Base-by-base conservation (phyloP, 2,329 filamentous ascomycete species). In the Trichoderma semiorbis region DNA sequence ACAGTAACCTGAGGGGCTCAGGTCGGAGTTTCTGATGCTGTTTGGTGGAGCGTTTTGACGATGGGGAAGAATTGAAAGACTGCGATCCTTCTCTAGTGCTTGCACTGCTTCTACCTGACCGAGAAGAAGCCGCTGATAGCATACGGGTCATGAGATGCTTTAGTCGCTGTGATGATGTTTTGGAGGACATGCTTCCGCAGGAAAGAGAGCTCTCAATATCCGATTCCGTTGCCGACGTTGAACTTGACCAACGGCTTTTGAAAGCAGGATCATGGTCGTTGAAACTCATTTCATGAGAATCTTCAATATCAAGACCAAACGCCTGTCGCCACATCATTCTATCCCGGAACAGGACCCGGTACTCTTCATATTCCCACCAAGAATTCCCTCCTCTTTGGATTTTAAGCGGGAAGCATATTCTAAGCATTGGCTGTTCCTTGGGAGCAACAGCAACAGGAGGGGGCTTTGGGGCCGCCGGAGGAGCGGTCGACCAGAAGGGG, bases 321-420 rank as follows among this genome's bases (percentile, higher is more conserved):
- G 69, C 66, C 18, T 66, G 66, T 5, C 63, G 57, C 64, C 69
- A 72, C 69, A 70, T 73, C 28, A 55, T 18, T 24, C 26, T 32
- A 70, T 72, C 63, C 6, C 32, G 65, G 36, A 74, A 74, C 32
- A 60, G 18, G 30, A 74, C 62, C 30, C 36, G 60, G n/a, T 64
- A 71, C 66, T 74, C 72, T 32, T 70, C 60, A 3, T 66, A 70
- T 16, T 70, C 60, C 58, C 58, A 63, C 28, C 60, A 50, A 1
- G 11, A 16, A n/a, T 28, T 32, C 4, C 6, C 16, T 3, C 30
- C 60, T 5, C 26, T n/a, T 3, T 36, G 43, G 8, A 39, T 21
- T 26, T 7, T 66, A 3, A 60, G 34, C 1, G 70, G 55, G 14
- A 72, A 72, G 21, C 64, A 72, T 30, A 72, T 53, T 57, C 70